These are phyloP conservation scores for Trichosanthes truncata DNA, from an alignment of 306 rosid species.

Conservation along the genomic window DNA sequence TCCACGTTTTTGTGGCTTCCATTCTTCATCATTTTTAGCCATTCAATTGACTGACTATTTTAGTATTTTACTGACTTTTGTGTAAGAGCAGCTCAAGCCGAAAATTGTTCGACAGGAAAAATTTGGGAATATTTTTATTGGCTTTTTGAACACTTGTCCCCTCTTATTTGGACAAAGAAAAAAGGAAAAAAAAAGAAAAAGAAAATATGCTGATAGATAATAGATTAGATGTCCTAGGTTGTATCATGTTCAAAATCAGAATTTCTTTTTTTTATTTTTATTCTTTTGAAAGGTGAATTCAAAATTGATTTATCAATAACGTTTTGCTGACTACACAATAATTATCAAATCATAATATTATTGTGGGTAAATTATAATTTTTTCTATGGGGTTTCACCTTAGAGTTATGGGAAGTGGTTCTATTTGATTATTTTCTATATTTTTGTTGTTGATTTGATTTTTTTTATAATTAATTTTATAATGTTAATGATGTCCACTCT, in stretches of 20 bases:
- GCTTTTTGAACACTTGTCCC: background rate
- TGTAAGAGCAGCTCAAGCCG: background rate
- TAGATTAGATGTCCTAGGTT: too few species aligned
- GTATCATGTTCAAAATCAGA: too few species aligned
- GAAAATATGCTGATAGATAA: background rate
- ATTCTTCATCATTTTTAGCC: background rate
- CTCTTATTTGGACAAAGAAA: too few species aligned
- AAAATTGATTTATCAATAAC: background rate
- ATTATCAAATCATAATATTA: background rate
- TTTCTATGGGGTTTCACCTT: too few species aligned
- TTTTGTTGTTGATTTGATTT: too few species aligned
- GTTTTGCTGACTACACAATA: background rate
- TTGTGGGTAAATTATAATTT: too few species aligned
- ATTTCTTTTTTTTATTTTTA: too few species aligned
- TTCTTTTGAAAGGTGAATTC: background rate
- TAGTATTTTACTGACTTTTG: background rate
- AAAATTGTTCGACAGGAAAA: background rate
- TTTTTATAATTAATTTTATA: too few species aligned
- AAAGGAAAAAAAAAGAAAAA: background rate
- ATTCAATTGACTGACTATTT: background rate
- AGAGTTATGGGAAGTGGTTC: too few species aligned
- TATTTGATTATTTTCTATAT: too few species aligned
- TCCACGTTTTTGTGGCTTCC: background rate
- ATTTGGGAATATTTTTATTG: background rate
- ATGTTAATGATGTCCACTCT: too few species aligned